Evolutionary conservation across 2,329 filamentous ascomycete species (phyloP).

Genomic region (Neonectria faginata): DNA sequence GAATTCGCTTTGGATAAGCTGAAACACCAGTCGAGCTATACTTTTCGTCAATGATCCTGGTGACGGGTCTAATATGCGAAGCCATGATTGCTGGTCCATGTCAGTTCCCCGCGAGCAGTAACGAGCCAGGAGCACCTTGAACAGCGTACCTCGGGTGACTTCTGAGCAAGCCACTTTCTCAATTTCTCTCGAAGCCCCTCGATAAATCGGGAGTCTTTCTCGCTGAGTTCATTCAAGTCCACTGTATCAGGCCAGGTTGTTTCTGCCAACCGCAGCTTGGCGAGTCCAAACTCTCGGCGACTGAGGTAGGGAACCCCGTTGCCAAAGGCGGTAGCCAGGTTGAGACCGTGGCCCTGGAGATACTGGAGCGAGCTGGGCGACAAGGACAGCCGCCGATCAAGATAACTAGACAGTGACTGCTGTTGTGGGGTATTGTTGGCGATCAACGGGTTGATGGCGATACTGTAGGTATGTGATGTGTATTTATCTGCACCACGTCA

Average conservation of each 20-base stretch:
- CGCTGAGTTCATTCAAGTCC: not conserved
- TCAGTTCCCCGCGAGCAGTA: not conserved
- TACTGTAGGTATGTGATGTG: not conserved
- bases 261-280: not conserved
- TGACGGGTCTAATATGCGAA: not conserved
- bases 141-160: not conserved
- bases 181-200: not conserved
- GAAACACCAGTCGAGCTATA: not conserved
- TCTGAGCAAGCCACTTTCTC: not conserved
- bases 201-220: not conserved
- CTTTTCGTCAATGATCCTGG: not conserved
- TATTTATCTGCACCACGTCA: not conserved
- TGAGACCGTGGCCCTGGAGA: not conserved
- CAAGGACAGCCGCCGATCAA: not conserved
- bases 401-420: not conserved
- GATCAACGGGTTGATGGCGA: not conserved
- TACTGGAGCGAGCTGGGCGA: not conserved
- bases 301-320: not conserved
- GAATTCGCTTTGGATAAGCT: not conserved
- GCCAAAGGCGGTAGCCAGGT: not conserved
- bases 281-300: not conserved
- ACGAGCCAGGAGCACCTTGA: not conserved
- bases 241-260: not conserved
- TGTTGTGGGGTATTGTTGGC: not conserved
- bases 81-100: not conserved